phyloP scores from a whole-genome alignment of 106 monocot species.

The Triglochin maritima region DNA sequence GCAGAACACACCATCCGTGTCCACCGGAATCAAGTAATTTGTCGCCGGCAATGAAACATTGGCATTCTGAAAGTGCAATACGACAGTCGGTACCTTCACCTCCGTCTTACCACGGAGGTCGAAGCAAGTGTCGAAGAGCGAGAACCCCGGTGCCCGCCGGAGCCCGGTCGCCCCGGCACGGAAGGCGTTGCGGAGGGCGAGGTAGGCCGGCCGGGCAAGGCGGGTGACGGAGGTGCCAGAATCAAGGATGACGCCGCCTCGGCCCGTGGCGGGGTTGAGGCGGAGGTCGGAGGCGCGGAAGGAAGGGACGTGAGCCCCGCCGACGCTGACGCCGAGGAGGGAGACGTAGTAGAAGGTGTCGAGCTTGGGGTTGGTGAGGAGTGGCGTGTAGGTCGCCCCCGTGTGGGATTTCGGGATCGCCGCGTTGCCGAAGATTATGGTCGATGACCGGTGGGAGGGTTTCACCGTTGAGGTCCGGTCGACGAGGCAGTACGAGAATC shows the following conservation, averaged over 20 bases:
- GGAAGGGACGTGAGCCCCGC: slow-evolving; percentile 11
- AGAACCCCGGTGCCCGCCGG: slow-evolving; percentile 9
- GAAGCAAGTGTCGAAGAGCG: slow-evolving; percentile 22
- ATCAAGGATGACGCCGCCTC: slow-evolving; percentile 26
- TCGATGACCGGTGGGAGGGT: neutral
- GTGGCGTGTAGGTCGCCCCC: slow-evolving; percentile 5
- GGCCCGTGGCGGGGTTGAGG: slow-evolving; percentile 17
- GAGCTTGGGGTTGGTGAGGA: slow-evolving; percentile 12
- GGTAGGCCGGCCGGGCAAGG: slow-evolving; percentile 12
- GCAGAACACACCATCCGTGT: slow-evolving; percentile 56
- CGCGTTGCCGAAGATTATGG: slow-evolving; percentile 13
- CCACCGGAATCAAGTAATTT: slow-evolving; percentile 81
- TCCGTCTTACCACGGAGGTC: slow-evolving; percentile 13
- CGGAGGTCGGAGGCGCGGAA: slow-evolving; percentile 10
- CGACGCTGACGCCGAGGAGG: slow-evolving; percentile 19
- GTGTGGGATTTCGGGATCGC: slow-evolving; percentile 2
- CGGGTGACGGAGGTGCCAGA: slow-evolving; percentile 2
- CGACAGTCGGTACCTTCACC: slow-evolving; percentile 27
- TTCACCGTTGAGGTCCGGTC: slow-evolving; percentile 14
- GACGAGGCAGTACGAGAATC: slow-evolving; percentile 25
- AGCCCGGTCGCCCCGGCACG: slow-evolving; percentile 9
- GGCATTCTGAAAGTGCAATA: slow-evolving; percentile 15
- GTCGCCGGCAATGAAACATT: slow-evolving; percentile 49
- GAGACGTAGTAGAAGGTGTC: slow-evolving; percentile 29
- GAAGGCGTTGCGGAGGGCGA: slow-evolving; percentile 22